Base-by-base conservation (phyloP, 2,329 filamentous ascomycete species). In the Hymenoscyphus salicellus region DNA sequence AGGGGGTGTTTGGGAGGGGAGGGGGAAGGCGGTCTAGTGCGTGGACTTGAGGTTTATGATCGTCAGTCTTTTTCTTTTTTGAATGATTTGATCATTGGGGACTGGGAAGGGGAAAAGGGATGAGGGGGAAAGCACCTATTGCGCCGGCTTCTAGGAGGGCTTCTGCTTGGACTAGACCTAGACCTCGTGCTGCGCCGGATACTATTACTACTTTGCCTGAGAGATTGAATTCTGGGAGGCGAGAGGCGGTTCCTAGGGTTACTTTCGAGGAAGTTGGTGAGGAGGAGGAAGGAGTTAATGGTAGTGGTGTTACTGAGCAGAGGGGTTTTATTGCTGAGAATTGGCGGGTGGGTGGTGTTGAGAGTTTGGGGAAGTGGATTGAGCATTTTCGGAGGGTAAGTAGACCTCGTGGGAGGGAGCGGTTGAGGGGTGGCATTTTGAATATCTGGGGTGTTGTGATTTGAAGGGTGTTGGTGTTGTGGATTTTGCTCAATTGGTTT, bases 101-200 rank as follows among this genome's bases (percentile, higher is more conserved):
- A 3, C 6, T 30, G 28, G 28, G 3, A 6, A 30, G 28, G 28
- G 28, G 28, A 6, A 30, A 30, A 30, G 28, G 33, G 28, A 30
- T 38, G 23, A 36, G 16, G n/a, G 4, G 17, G 11, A 17, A 72
- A 73, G 58, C 71, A 86, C 84, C 84, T 68, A 80, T 90, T 28
- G 89, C 91, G 23, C 91, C 90, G 28, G 90, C 90, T 76, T 93
- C 89, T 14, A 91, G 80, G 16, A 93, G 78, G 1, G 87, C 89
- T 72, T 93, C 89, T 0, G 89, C 85, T 71, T 93, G 85, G 5
- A 88, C 85, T 23, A 94, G 78, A n/a, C 90, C 90, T 10, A 93
- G 81, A 0, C 91, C 91, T 65, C 87, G 83, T 2, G 85, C 90
- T 62, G 85, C 90, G 20, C 90, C 90, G 1, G 89, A 90, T 2